Base-by-base conservation (phyloP, 306 rosid species). In the barrel medic (Medicago truncatula) region DNA sequence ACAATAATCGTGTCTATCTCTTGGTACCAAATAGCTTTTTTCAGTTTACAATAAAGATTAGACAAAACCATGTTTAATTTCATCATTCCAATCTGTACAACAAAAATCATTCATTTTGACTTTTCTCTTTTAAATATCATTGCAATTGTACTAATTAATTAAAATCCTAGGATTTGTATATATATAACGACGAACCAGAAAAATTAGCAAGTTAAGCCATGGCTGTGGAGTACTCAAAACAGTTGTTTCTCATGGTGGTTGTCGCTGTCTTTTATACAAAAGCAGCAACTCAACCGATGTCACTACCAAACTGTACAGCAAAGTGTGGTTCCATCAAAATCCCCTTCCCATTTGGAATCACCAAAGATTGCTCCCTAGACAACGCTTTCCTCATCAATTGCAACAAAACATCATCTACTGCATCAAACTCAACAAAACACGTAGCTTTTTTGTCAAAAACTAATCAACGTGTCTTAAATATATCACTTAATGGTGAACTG, bases 261-360 rank as follows among this genome's bases (percentile, higher is more conserved):
- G 18, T 75, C 9, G 8, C n/a, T 2, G n/a, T 61, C 4, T 14
- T 77, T 39, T 10, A 7, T 5, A 25, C 52, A 41, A 46, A 75
- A 68, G 16, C 75, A 5, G 16, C 54, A 38, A 13, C 70, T 40
- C 81, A 76, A 62, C 47, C 46, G 8, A 15, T 10, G 1, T 11
- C 69, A 41, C 40, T 9, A 1, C 31, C 53, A 58, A 31, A 69
- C 11, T 82, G 85, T 8, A 10, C 11, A 59, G 6, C 16, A 59
- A 59, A 59, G 5, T 59, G 66, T 59, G 66, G 66, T 4, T 61
- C 69, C 12, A 9, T 82, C 0, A 17, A 1, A 2, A 61, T 82
- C 60, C 83, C 82, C 3, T 82, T 73, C n/a, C 86, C 83, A n/a
- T 82, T 82, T 7, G 83, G 86, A 13, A 34, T 5, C 38, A 34